These are phyloP conservation scores for Penicillium sp. DNA, from an alignment of 2,329 filamentous ascomycete species.

Conservation along the genomic window DNA sequence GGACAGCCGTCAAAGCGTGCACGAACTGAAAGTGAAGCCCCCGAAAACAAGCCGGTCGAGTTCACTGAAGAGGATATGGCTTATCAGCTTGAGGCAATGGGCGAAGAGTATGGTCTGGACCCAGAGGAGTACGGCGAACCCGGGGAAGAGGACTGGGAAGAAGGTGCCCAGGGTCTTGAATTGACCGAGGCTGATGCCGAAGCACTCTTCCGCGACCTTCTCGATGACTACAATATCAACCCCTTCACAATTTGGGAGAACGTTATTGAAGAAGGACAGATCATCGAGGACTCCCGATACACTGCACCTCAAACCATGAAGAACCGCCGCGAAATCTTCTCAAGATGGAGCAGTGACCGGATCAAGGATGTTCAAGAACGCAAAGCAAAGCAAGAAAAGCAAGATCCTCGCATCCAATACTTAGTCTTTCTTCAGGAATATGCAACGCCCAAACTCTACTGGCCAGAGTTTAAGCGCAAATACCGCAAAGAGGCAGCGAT, in stretches of 20 bases:
- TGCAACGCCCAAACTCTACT: conserved; percentile 90
- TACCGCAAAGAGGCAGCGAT: conserved; percentile 80
- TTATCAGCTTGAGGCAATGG: conserved; percentile 88
- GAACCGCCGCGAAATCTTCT: conserved; percentile 78
- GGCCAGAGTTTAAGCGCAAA: conserved; percentile 95
- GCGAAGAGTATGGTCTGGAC: conserved; percentile 78
- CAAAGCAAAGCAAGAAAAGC: conserved; percentile 75
- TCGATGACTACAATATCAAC: conserved; percentile 80
- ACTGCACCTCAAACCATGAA: conserved; percentile 81
- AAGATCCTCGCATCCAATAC: conserved; percentile 82
- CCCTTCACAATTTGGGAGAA: conserved; percentile 94
- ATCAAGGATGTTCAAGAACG: conserved; percentile 74
- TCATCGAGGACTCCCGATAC: conserved; percentile 87
- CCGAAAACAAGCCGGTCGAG: conserved; percentile 63
- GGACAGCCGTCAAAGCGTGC: conserved; percentile 57
- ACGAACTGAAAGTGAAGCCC: conserved; percentile 57
- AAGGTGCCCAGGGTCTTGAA: conserved; percentile 71
- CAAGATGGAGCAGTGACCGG: conserved; percentile 78
- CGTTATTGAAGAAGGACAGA: conserved; percentile 76
- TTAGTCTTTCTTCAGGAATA: conserved; percentile 78
- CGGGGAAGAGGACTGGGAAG: conserved; percentile 64
- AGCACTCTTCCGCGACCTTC: conserved; percentile 80
- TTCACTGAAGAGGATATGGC: conserved; percentile 95
- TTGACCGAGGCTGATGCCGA: conserved; percentile 77
- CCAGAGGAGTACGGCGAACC: conserved; percentile 73